phyloP scores from a whole-genome alignment of 257 asterid species.

The Echium plantagineum region DNA sequence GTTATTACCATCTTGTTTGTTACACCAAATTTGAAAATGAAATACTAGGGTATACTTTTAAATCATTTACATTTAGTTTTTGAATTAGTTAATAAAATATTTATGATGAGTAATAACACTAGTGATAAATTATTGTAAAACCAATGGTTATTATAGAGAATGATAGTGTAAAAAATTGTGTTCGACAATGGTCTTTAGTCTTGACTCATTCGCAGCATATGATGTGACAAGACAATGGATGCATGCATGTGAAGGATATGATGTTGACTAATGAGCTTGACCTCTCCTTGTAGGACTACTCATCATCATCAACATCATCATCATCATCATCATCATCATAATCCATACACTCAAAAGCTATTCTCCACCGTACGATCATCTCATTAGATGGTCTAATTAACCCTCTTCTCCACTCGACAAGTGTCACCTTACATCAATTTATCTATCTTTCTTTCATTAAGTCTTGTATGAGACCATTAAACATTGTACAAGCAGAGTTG shows the following conservation, averaged over 20 bases:
- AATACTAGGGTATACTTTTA: too few relatives aligned
- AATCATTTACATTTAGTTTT: too few relatives aligned
- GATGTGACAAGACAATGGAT: slow-evolving; percentile 41
- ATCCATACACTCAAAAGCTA: neutral
- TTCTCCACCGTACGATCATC: slow-evolving; percentile 11
- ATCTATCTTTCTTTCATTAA: neutral
- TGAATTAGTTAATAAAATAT: too few relatives aligned
- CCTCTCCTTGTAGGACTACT: slow-evolving; percentile 32
- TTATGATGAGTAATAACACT: too few relatives aligned
- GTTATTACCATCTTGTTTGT: too few relatives aligned
- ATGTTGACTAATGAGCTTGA: slow-evolving; percentile 37
- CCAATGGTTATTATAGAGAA: too few relatives aligned
- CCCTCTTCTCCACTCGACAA: slow-evolving; percentile 11
- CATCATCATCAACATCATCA: too few relatives aligned
- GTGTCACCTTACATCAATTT: slow-evolving; percentile 18
- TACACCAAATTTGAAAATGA: too few relatives aligned
- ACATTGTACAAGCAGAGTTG: neutral
- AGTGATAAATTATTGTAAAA: too few relatives aligned
- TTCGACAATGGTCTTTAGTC: slow-evolving; percentile 7
- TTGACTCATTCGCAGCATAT: slow-evolving; percentile 3
- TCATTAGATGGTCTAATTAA: neutral
- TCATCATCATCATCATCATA: neutral
- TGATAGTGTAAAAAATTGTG: too few relatives aligned
- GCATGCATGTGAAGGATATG: slow-evolving; percentile 41
- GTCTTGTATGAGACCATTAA: slow-evolving; percentile 10